phyloP scores from a whole-genome alignment of 139 green algal species.

The Micractinium sp. region DNA sequence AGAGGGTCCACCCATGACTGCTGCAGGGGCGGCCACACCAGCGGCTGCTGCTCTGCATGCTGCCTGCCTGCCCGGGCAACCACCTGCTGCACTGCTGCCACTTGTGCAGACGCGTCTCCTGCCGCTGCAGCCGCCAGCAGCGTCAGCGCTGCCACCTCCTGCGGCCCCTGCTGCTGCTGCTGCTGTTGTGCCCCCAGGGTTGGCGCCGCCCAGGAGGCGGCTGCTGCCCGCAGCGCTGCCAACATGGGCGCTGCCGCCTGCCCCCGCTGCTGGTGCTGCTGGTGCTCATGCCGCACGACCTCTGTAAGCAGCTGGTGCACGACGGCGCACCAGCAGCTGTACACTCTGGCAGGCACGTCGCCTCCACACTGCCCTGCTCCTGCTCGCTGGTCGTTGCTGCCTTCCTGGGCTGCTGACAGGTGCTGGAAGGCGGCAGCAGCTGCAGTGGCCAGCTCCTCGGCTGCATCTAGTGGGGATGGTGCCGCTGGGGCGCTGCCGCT shows the following conservation, averaged over 20 bases:
- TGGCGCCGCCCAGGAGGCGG: neutral
- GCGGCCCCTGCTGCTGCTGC: neutral
- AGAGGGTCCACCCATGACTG: neutral
- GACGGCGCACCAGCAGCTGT: neutral
- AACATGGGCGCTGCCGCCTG: neutral
- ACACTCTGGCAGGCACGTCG: neutral
- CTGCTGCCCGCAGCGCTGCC: neutral
- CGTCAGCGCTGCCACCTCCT: neutral
- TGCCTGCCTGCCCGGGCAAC: neutral
- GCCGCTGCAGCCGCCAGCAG: neutral
- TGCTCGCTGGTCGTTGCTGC: neutral
- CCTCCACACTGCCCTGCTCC: neutral
- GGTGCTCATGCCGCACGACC: neutral
- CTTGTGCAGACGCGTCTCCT: neutral
- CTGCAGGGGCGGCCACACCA: slow-evolving; percentile 5
- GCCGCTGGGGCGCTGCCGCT: neutral
- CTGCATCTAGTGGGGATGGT: neutral
- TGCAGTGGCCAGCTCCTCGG: neutral
- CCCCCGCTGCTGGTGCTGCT: neutral
- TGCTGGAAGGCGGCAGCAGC: neutral
- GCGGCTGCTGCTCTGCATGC: neutral
- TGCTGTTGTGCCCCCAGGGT: too few relatives aligned
- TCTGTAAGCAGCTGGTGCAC: neutral
- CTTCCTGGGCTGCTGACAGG: neutral
- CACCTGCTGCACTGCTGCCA: neutral